Base-by-base conservation (phyloP, 2,329 filamentous ascomycete genomes). In the Clonostachys byssicola region DNA sequence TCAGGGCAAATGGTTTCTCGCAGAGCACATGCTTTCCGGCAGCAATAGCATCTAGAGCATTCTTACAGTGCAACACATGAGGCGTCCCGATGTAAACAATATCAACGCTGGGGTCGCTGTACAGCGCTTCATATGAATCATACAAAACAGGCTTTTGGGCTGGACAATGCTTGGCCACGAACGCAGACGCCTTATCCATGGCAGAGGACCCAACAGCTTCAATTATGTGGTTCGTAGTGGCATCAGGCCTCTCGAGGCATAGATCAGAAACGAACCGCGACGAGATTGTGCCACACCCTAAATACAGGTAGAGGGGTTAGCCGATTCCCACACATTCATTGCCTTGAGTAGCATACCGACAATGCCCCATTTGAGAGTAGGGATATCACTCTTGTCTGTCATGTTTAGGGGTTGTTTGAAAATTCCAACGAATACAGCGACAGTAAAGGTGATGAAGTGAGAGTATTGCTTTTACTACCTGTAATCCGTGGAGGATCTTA, bases 81-180 rank as follows among this genome's bases (percentile, higher is more conserved):
- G 72, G 71, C 8, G 66, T 73, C 30, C 69, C 71, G 36, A 74
- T 68, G 54, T 75, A 74, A 40, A 74, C 58, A 20, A 70, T 64
- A 48, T 75, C 71, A 30, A 74, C 69, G 12, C 63, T 49, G 0
- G 65, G 57, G 48, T 73, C 68, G 18, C 54, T 52, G 50, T 71
- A 73, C 12, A 71, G 58, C 35, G 67, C 60, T 3, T 59, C 53
- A 45, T 74, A 74, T 44, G 57, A 65, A 5, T 60, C 65, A 36
- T 72, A 71, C 18, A 71, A 47, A 10, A 56, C 52, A 4, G 68
- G 67, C 36, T 18, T 33, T 13, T 16, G 20, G 12, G 16, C 20
- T 12, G 14, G 34, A 12, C 23, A 16, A 33, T 43, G 42, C 30
- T 43, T 33, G 8, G 17, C 12, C 12, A 41, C 44, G 35, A 46